These are phyloP conservation scores for Backusella psychrophila DNA, from an alignment of 192 early-diverging fungal genomes.

Conservation along the genomic window DNA sequence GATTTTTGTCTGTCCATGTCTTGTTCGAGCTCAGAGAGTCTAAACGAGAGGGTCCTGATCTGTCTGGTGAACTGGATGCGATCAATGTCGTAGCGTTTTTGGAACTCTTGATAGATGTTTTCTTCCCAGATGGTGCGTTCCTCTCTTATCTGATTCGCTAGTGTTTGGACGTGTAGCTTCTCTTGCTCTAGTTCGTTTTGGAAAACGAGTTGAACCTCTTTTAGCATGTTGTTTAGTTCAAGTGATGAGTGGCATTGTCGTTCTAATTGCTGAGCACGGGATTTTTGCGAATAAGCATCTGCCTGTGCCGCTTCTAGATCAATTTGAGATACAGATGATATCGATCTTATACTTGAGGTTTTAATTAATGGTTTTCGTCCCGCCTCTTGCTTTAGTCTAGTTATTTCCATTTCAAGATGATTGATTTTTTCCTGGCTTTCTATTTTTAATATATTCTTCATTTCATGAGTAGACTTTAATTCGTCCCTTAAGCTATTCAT, in stretches of 20 bases:
- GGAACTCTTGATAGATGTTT: not conserved
- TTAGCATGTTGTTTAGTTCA: not conserved
- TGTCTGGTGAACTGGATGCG: not conserved
- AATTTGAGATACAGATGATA: not conserved
- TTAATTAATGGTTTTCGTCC: not conserved
- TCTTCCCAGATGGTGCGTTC: not conserved
- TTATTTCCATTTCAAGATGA: not conserved
- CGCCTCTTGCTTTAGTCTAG: not conserved
- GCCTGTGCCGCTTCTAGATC: not conserved
- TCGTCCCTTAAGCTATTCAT: not conserved
- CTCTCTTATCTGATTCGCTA: not conserved
- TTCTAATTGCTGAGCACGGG: not conserved
- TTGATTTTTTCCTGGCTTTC: not conserved
- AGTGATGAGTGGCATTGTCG: not conserved
- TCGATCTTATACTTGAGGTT: not conserved
- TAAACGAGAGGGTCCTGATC: not conserved
- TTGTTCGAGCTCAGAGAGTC: conserved; percentile 7
- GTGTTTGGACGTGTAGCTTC: not conserved
- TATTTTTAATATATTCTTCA: not conserved
- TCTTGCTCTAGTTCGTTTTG: not conserved
- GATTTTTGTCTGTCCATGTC: not conserved
- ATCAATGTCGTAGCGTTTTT: conserved; percentile 1
- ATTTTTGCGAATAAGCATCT: not conserved
- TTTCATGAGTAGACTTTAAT: not conserved
- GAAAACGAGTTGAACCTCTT: not conserved